phyloP scores from a whole-genome alignment of 768 basidiomycete genomes.

The Serendipita sp. region DNA sequence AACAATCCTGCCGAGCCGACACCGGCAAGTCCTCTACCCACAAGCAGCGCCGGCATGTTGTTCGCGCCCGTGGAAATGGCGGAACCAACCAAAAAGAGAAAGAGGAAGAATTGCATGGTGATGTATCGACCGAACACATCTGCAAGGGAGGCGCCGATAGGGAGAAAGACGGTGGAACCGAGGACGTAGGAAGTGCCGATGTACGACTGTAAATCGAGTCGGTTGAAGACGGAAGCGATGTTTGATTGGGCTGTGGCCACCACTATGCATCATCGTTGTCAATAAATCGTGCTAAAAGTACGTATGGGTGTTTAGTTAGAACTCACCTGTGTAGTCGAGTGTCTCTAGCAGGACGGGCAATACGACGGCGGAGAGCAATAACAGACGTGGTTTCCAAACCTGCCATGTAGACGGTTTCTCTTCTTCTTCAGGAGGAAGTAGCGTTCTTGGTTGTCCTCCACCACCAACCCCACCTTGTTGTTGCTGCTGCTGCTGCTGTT shows the following conservation, averaged over 20 bases:
- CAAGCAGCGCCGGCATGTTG: no score
- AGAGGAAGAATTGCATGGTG: conserved; percentile 28
- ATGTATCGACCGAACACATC: conserved; percentile 36
- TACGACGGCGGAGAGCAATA: conserved; percentile 18
- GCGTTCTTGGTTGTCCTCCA: no score
- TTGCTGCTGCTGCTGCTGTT: no score
- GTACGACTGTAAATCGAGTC: no score
- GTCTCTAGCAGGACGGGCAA: conserved; percentile 30
- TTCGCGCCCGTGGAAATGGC: no score
- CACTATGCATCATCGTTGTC: conserved; percentile 17
- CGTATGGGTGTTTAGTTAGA: no score
- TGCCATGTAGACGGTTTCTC: neutral
- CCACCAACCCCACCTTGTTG: no score
- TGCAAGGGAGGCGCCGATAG: conserved; percentile 32
- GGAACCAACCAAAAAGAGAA: conserved; percentile 32
- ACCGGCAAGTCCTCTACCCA: no score
- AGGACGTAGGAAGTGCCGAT: no score
- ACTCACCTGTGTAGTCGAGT: conserved; percentile 22
- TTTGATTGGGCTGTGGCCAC: conserved; percentile 37
- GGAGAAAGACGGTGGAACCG: conserved; percentile 9
- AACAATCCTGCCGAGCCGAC: no score
- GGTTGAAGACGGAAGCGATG: conserved; percentile 26
- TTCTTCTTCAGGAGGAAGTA: neutral
- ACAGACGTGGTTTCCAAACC: neutral
- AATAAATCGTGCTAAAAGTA: conserved; percentile 6